Base-by-base conservation (phyloP, 1,139 yeast species). In the Geotrichum cucujoidarum region DNA sequence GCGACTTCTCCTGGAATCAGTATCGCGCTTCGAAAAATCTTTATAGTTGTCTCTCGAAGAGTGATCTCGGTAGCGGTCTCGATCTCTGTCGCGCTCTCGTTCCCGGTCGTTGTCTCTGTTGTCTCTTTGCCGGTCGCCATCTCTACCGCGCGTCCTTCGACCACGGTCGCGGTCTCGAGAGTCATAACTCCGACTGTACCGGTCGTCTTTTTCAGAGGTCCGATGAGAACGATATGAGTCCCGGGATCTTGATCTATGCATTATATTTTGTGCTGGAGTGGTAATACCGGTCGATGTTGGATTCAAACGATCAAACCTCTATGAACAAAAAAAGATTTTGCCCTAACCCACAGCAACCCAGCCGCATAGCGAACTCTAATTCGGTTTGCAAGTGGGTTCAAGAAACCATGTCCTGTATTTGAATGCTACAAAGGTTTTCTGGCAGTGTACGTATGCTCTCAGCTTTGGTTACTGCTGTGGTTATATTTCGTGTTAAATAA, bases 91-190 rank as follows among this genome's bases (percentile, higher is more conserved):
- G 32, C 54, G 31, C 16, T 42, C 45, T 31, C 40, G 21, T 18
- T 37, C 40, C 10, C 37, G 37, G 32, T 27, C 41, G 5, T 27
- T 17, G 24, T 40, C 45, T 24, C 33, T 37, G 21, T 33, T 34
- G 31, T 44, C 33, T 27, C 42, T 31, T 14, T 47, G 41, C 22
- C 38, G 13, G 6, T 47, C 50, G 11, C 37, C 25, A 13, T 45
- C 44, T 13, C 57, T 31, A 45, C 60, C 44, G 52, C 55, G 40
- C 37, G 29, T 17, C 29, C 31, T 40, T 38, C 54, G 30, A 18
- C 37, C 47, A 22, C 42, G 22, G 18, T 39, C 43, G 11, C 45
- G 35, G 38, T 16, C 43, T 17, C 25, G 24, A 13, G 35, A 17
- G 18, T 40, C 36, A 31, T 34, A 18, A 6, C n/a, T 29, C 13